These are phyloP conservation scores for Globisporangium echinulatum DNA, from an alignment of 352 stramenopile genomes.

Conservation along the genomic window DNA sequence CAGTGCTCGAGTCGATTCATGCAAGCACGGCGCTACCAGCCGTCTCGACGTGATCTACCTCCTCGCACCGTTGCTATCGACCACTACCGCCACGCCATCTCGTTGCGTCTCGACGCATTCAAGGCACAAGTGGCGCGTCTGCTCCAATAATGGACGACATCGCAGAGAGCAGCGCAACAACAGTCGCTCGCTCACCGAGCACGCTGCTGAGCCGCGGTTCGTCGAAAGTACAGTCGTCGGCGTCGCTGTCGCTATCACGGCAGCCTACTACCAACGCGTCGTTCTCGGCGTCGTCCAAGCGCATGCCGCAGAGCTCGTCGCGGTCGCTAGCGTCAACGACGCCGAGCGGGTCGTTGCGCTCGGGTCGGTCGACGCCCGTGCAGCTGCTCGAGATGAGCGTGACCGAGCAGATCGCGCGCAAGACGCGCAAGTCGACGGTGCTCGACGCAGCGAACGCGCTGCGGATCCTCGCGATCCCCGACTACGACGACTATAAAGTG, in stretches of 20 bases:
- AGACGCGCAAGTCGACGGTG: conserved; percentile 61
- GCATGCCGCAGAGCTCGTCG: conserved; percentile 18
- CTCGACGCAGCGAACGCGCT: conserved; percentile 67
- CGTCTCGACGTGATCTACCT: no score
- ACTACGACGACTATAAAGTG: conserved; percentile 76
- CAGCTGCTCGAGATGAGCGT: conserved; percentile 44
- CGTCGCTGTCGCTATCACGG: not conserved
- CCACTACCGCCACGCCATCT: no score
- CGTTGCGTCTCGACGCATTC: no score
- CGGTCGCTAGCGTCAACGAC: conserved; percentile 21
- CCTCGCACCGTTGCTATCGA: no score
- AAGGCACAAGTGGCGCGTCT: not conserved
- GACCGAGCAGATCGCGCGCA: conserved; percentile 62
- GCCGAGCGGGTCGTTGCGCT: conserved; percentile 5
- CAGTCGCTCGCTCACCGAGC: not conserved
- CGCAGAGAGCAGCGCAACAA: conserved; percentile 3
- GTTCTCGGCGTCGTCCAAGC: conserved; percentile 5
- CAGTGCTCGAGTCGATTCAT: no score
- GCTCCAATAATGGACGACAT: conserved; percentile 12
- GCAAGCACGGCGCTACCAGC: no score
- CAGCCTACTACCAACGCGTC: not conserved
- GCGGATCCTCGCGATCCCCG: conserved; percentile 60
- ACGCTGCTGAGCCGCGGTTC: conserved; percentile 1
- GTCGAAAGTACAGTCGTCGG: conserved; percentile 1
- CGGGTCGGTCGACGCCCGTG: conserved; percentile 21